Evolutionary conservation across 2,329 filamentous ascomycete genomes (phyloP).

Genomic region (Colletotrichum zoysiae): DNA sequence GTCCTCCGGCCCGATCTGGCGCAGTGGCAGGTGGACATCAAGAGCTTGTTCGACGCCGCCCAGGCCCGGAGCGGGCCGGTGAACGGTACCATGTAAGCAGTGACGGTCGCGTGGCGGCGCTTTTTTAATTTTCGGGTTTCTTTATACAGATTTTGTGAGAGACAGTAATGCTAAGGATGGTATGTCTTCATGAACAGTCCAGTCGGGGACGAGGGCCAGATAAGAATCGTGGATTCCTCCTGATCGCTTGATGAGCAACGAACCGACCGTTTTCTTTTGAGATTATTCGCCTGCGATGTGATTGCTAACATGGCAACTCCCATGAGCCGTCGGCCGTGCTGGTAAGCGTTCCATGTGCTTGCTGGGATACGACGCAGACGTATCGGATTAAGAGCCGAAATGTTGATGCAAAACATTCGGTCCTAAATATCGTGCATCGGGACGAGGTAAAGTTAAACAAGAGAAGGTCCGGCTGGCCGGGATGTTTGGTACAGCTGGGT

Average conservation of each 20-base stretch:
- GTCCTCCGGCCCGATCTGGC: constrained; percentile 66
- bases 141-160: not conserved
- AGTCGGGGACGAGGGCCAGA: constrained; percentile 31
- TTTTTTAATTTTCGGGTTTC: not conserved
- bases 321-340: not conserved
- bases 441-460: no score
- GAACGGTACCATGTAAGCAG: constrained; percentile 35
- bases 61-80: constrained; percentile 41
- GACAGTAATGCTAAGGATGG: constrained; percentile 35
- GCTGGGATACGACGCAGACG: not conserved
- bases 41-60: constrained; percentile 70
- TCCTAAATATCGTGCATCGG: no score
- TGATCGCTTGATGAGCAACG: constrained; percentile 27
- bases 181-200: constrained; percentile 31
- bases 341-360: not conserved
- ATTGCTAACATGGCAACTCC: no score
- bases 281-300: not conserved
- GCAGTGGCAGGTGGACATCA: constrained; percentile 72
- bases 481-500: not conserved
- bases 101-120: not conserved
- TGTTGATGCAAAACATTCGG: not conserved
- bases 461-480: not conserved
- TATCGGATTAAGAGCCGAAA: not conserved
- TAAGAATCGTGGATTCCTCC: constrained; percentile 26
- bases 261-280: constrained; percentile 5